Percentiles rank a stretch among this genome's conserved stretches.
phyloP scores from a whole-genome alignment of 2,329 filamentous ascomycete genomes.

The Aspergillus flavus region DNA sequence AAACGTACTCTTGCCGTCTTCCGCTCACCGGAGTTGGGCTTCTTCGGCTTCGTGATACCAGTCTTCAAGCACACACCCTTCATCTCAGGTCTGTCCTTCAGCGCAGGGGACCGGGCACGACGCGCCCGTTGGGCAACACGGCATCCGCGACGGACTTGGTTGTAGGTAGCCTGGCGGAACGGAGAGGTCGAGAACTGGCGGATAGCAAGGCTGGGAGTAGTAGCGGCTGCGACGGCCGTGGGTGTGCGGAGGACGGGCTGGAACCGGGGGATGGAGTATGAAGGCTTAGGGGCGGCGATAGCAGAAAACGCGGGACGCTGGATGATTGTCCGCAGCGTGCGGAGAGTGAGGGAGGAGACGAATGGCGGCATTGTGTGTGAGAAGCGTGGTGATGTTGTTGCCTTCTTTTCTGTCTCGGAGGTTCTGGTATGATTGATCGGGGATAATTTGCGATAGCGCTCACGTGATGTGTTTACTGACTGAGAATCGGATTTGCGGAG shows the following conservation, averaged over 20 bases:
- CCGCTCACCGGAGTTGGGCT: conserved; percentile 95
- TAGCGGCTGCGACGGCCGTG: conserved; percentile 23
- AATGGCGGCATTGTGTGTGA: conserved; percentile 35
- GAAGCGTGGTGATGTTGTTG: conserved; percentile 13
- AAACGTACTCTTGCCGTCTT: conserved; percentile 92
- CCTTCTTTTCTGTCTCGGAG: neutral
- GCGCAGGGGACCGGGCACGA: conserved; percentile 83
- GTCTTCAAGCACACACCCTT: conserved; percentile 97
- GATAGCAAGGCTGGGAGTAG: conserved; percentile 20
- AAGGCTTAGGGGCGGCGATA: conserved; percentile 28
- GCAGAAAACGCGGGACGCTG: conserved; percentile 28
- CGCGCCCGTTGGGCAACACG: conserved; percentile 78
- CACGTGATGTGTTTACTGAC: conserved; percentile 26
- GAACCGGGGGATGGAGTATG: conserved; percentile 24
- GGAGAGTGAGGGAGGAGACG: conserved; percentile 37
- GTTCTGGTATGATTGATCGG: conserved; percentile 1
- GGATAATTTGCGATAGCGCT: conserved; percentile 19
- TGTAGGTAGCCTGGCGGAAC: conserved; percentile 64
- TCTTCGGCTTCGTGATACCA: conserved; percentile 92
- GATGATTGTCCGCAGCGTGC: conserved; percentile 37
- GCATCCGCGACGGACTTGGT: conserved; percentile 75
- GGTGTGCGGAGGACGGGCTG: conserved; percentile 35
- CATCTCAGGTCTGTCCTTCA: conserved; percentile 75
- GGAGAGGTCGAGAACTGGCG: conserved; percentile 63
- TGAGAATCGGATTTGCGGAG: conserved; percentile 20